Conservation (phyloP, 352 stramenopile genomes). For the Phytophthora lateralis region DNA sequence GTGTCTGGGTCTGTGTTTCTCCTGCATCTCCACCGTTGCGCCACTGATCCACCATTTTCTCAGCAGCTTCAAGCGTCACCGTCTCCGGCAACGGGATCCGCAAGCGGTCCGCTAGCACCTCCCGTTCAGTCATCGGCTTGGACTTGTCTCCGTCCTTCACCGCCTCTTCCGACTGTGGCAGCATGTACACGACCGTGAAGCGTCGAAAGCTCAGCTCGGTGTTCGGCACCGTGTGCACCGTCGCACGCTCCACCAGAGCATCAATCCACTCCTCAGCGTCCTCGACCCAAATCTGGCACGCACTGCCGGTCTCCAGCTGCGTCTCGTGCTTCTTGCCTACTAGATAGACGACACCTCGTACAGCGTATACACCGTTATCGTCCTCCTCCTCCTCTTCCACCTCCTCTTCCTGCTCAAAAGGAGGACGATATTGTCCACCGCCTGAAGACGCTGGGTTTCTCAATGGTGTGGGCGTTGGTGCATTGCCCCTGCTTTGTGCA, state of each 20-base stretch:
- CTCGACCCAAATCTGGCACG: conserved; percentile 86
- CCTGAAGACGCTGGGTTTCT: conserved; percentile 1
- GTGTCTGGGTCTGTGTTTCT: conserved; percentile 9
- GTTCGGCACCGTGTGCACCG: conserved; percentile 68
- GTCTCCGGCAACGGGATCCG: conserved; percentile 68
- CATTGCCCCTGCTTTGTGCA: not conserved
- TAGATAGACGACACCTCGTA: conserved; percentile 75
- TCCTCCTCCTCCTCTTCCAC: conserved; percentile 54
- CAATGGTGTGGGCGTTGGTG: not conserved
- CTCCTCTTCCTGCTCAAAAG: conserved; percentile 15
- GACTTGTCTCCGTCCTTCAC: conserved; percentile 15
- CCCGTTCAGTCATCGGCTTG: conserved; percentile 51
- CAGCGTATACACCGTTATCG: conserved; percentile 71
- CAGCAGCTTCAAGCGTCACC: conserved; percentile 66
- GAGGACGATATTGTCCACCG: conserved; percentile 14
- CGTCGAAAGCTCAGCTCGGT: conserved; percentile 64
- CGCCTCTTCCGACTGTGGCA: conserved; percentile 28
- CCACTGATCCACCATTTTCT: conserved; percentile 65
- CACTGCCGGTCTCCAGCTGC: conserved; percentile 69
- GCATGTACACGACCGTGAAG: conserved; percentile 75
- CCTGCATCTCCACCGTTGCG: conserved; percentile 30
- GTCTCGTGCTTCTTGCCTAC: conserved; percentile 80
- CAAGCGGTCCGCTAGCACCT: conserved; percentile 62
- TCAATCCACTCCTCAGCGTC: conserved; percentile 76
- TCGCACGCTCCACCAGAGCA: conserved; percentile 68